Conservation (phyloP, 495 filamentous ascomycete genomes). For the Penicilliopsis zonata region DNA sequence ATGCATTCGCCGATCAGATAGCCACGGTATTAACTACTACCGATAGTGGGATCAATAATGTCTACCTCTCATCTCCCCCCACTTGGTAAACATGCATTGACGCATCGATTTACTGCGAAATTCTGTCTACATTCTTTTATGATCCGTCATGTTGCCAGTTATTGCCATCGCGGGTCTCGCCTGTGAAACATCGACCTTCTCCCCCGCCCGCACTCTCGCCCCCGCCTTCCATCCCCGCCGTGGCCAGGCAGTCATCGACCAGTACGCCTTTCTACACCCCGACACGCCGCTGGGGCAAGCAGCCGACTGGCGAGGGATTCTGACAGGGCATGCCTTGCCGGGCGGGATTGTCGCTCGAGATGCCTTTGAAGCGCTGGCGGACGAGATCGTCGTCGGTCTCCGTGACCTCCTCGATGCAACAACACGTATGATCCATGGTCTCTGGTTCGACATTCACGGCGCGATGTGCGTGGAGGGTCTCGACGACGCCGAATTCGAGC, state of each 20-base stretch:
- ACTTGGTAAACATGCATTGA: no score
- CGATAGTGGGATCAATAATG: no score
- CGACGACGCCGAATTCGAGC: conserved; percentile 39
- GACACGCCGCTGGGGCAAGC: conserved; percentile 27
- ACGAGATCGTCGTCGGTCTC: conserved; percentile 36
- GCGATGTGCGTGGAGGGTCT: conserved; percentile 45
- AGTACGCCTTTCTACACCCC: conserved; percentile 33
- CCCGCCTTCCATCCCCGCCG: conserved; percentile 41
- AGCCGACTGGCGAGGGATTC: conserved; percentile 37
- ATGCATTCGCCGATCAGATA: no score
- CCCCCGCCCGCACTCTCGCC: conserved; percentile 37
- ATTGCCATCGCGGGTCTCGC: conserved; percentile 44
- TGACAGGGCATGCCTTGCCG: conserved; percentile 44
- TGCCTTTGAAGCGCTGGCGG: conserved; percentile 35
- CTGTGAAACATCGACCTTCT: conserved; percentile 45
- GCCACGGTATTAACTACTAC: no score
- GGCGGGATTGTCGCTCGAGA: conserved; percentile 36
- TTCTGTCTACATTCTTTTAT: no score
- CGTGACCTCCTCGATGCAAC: conserved; percentile 15
- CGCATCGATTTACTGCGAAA: no score
- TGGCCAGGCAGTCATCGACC: conserved; percentile 30
- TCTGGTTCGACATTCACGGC: conserved; percentile 50
- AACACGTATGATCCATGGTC: conserved; percentile 30
- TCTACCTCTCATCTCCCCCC: no score
- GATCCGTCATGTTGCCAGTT: no score